Evolutionary conservation across 257 asterid species (phyloP).

Genomic region (Solanum microdontum): DNA sequence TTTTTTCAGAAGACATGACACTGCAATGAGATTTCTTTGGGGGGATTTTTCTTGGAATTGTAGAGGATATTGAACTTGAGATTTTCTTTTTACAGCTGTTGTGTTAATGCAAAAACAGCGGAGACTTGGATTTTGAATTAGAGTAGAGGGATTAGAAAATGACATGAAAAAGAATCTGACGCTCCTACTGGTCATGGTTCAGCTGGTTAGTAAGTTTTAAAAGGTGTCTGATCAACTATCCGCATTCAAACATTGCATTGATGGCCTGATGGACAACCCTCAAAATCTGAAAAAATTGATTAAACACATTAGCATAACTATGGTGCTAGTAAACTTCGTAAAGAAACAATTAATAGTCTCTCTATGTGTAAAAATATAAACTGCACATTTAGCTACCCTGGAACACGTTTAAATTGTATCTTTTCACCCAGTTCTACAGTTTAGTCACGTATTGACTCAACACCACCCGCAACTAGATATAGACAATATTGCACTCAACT

Average conservation of each 20-base stretch:
- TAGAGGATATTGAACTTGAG: slow-evolving; percentile 13
- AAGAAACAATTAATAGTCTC: background rate
- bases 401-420: background rate
- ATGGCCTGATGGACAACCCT: background rate
- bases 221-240: background rate
- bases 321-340: background rate
- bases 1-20: slow-evolving; percentile 42
- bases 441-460: background rate
- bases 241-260: background rate
- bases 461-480: background rate
- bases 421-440: background rate
- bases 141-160: background rate
- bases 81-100: background rate
- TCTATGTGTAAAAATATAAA: background rate
- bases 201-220: background rate
- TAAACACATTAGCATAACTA: background rate
- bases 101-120: slow-evolving; percentile 6
- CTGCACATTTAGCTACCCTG: background rate
- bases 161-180: slow-evolving; percentile 1
- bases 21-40: slow-evolving; percentile 17
- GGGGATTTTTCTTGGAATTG: background rate
- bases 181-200: slow-evolving; percentile 16
- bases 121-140: background rate
- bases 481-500: background rate
- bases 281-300: background rate